Evolutionary conservation across 139 green algal genomes (phyloP).

Genomic region (Chlorella sp.): DNA sequence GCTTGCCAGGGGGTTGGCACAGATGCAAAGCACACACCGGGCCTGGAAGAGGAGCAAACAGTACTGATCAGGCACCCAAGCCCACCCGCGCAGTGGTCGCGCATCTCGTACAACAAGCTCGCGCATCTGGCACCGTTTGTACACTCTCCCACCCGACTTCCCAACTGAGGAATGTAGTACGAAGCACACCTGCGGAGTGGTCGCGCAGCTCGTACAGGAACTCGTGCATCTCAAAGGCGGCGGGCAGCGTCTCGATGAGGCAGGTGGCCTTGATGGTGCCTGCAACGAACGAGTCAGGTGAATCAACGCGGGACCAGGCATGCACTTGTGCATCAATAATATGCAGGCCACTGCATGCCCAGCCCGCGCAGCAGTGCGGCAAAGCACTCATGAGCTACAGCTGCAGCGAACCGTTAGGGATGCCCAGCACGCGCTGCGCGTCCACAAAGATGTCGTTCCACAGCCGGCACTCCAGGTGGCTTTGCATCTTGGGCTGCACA

Average conservation of each 20-base stretch:
- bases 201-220: slow-evolving; percentile 91
- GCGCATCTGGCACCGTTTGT: too few species aligned
- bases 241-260: slow-evolving; percentile 92
- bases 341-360: too few species aligned
- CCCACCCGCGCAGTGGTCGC: slow-evolving; percentile 70
- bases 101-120: slow-evolving; percentile 93
- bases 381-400: too few species aligned
- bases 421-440: slow-evolving; percentile 66
- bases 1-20: too few species aligned
- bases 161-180: slow-evolving; percentile 93
- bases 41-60: too few species aligned
- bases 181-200: slow-evolving; percentile 59
- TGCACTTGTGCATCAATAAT: too few species aligned
- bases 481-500: slow-evolving; percentile 50
- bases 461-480: slow-evolving; percentile 82
- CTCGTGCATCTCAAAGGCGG: slow-evolving; percentile 95
- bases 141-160: slow-evolving; percentile 85
- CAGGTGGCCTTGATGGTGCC: slow-evolving; percentile 85
- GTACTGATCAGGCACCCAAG: too few species aligned
- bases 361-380: too few species aligned
- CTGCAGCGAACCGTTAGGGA: slow-evolving; percentile 14
- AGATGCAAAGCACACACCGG: too few species aligned
- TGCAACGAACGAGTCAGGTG: not conserved
- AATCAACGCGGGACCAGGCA: not conserved
- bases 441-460: slow-evolving; percentile 83